Conservation (phyloP, 176 grass and related monocot genomes). For the Oryza glaberrima region DNA sequence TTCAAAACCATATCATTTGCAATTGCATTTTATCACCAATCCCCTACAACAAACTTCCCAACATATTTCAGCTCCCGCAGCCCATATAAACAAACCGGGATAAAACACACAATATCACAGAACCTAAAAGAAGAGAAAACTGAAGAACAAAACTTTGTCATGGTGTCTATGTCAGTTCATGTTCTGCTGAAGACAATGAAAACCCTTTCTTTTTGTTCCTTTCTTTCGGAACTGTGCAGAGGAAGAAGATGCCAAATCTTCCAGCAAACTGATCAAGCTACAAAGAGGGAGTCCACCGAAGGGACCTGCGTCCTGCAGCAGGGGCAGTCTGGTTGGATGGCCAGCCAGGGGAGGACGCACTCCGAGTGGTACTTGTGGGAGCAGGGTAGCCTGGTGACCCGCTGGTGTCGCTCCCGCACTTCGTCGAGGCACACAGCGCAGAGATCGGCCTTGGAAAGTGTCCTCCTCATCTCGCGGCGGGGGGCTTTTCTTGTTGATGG, state of each 20-base stretch:
- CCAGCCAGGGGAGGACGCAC: conserved; percentile 85
- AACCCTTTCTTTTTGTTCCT: not conserved
- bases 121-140: not conserved
- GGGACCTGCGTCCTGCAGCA: conserved; percentile 71
- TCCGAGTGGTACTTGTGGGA: conserved; percentile 86
- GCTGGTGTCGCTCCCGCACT: conserved; percentile 42
- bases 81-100: not conserved
- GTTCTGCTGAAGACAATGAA: not conserved
- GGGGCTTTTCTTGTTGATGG: not conserved
- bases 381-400: conserved; percentile 67
- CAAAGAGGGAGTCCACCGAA: not conserved
- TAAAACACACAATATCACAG: not conserved
- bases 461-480: conserved; percentile 29
- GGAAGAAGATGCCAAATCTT: not conserved
- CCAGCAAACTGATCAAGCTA: not conserved
- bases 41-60: not conserved
- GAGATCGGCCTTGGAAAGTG: conserved; percentile 39
- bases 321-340: conserved; percentile 67
- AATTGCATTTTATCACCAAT: not conserved
- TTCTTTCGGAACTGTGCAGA: not conserved
- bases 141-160: not conserved
- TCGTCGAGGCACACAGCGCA: conserved; percentile 81
- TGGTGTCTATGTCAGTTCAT: not conserved
- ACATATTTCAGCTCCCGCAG: not conserved
- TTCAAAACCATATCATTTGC: not conserved